These are phyloP conservation scores for Dictyostelium firmibasis DNA, from an alignment of 78 protist genomes.

Conservation along the genomic window DNA sequence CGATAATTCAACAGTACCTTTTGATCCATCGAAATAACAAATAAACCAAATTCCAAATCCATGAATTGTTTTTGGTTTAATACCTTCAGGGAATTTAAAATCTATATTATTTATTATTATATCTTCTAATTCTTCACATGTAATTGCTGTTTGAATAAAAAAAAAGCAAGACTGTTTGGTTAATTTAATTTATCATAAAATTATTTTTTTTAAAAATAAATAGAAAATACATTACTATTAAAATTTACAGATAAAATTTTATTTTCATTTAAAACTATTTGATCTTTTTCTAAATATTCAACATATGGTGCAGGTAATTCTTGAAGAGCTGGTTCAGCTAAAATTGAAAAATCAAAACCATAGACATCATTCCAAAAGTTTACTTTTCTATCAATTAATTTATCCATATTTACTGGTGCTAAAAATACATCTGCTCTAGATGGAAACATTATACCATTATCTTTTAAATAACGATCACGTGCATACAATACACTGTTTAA, in stretches of 20 bases:
- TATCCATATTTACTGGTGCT: conserved; percentile 55
- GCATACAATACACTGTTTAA: conserved; percentile 85
- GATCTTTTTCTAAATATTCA: conserved; percentile 7
- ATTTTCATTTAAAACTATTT: neutral
- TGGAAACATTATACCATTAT: conserved; percentile 78
- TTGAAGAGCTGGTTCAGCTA: conserved; percentile 19
- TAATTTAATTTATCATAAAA: too few species aligned
- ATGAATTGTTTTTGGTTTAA: conserved; percentile 44
- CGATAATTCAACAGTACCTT: neutral
- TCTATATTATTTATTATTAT: conserved; percentile 11
- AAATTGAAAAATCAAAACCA: conserved; percentile 76
- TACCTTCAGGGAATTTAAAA: conserved; percentile 1
- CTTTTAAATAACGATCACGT: conserved; percentile 80
- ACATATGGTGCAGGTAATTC: conserved; percentile 27
- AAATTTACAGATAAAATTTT: conserved; percentile 33
- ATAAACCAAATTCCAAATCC: conserved; percentile 81
- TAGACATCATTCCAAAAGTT: conserved; percentile 74
- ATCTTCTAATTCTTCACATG: conserved; percentile 23
- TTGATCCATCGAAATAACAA: conserved; percentile 57
- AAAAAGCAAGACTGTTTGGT: neutral
- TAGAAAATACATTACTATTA: conserved; percentile 3
- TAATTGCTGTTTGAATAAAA: neutral
- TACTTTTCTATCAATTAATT: conserved; percentile 25
- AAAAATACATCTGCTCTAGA: conserved; percentile 30
- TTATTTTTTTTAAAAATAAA: neutral